Evolutionary conservation across 495 filamentous ascomycete genomes (phyloP), one percentile per base, ranked within the genome.

Genomic region (Penicillium canariense): DNA sequence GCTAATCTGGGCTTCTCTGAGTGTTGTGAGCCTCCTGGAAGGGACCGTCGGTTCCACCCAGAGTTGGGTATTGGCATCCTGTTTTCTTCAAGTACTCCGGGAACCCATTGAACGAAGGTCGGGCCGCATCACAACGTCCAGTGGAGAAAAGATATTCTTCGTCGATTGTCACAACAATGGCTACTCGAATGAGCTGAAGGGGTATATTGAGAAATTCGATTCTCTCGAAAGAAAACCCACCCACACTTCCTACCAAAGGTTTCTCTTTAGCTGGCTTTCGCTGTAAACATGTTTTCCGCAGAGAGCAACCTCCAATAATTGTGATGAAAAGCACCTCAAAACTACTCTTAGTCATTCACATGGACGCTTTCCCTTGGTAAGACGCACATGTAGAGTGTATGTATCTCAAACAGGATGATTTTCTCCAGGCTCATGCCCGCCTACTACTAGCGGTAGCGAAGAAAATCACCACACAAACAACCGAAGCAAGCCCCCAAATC

Each of bases 1-100:
- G 58, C 61, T 62, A 72, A 73, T 12, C 65, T 58, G 3, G 81
- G 70, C 2, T 68, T 70, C 51, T 61, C 59, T 7, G 26, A 0
- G 69, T 70, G 11, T 59, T 56, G 31, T 70, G 68, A 0, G 53
- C 70, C 17, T 44, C 48, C 43, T 74, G 68, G 31, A 68, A 74
- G 1, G 70, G 57, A 3, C 67, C 59, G 23, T 75, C 59, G 0
- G 36, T 43, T 14, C 52, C 50, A 10, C 69, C 60, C 0, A 54
- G 18, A 12, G 53, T 54, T 0, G 73, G 72, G n/a, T 55, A 53
- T 10, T 55, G 42, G 48, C 73, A 73, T 3, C 42, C 35, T n/a
- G 39, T 69, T 1, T 61, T 52, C 36, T 59, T 54, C 31, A 76
- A 63, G 23, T 54, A 63, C 15, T 55, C 49, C 3, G 69, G 72